Conservation (phyloP, 2,329 filamentous ascomycete genomes). For the Sporothrix protearum region DNA sequence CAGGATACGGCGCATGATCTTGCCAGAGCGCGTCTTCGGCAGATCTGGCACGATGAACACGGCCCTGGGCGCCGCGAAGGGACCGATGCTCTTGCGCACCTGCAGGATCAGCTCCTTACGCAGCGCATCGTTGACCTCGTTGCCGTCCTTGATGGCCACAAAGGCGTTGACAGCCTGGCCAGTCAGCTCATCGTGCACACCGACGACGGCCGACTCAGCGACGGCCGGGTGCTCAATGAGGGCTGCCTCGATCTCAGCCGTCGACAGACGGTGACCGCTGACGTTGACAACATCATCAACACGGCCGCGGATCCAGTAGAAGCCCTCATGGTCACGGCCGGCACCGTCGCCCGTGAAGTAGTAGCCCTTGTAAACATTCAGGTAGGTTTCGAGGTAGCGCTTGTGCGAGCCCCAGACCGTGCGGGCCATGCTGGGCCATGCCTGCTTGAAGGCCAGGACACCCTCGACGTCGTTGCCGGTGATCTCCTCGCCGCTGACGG, state of each 20-base stretch:
- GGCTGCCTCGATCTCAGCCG: constrained; percentile 95
- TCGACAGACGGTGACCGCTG: constrained; percentile 90
- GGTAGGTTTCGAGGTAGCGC: constrained; percentile 97
- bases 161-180: constrained; percentile 98
- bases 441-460: constrained; percentile 92
- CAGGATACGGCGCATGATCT: constrained; percentile 98
- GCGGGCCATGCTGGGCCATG: constrained; percentile 97
- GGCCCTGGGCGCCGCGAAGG: constrained; percentile 93
- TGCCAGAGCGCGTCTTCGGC: constrained; percentile 94
- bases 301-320: constrained; percentile 99
- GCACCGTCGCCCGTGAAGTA: constrained; percentile 96
- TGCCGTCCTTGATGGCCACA: constrained; percentile 83
- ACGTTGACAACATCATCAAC: constrained; percentile 99
- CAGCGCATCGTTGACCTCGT: constrained; percentile 71
- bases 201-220: constrained; percentile 92
- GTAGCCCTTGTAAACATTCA: constrained; percentile 96
- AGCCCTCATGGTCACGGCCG: constrained; percentile 93
- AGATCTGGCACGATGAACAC: constrained; percentile 89
- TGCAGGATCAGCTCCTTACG: constrained; percentile 93
- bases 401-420: constrained; percentile 98
- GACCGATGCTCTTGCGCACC: constrained; percentile 94
- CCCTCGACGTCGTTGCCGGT: constrained; percentile 96
- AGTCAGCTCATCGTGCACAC: constrained; percentile 87
- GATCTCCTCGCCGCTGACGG: constrained; percentile 89
- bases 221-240: constrained; percentile 87